A percentile compares a stretch with the other conserved stretches of the same genome.
Conservation (phyloP, 2,329 filamentous ascomycete species). For the Colletotrichum euphorbiae region DNA sequence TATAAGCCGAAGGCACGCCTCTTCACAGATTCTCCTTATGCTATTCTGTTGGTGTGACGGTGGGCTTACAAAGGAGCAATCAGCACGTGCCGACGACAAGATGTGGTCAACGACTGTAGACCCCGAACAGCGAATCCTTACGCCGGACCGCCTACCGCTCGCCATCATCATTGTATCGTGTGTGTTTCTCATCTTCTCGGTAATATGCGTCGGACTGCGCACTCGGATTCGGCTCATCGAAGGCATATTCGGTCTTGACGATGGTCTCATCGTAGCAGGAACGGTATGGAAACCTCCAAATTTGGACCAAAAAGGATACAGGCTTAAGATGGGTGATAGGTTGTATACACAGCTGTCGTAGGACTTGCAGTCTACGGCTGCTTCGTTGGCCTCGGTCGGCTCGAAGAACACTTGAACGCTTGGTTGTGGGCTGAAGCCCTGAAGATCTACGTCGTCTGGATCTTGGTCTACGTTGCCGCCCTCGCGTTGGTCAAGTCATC, state of each 20-base stretch:
- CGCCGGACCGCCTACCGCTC: conserved; percentile 26
- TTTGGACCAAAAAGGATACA: neutral
- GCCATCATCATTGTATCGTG: conserved; percentile 36
- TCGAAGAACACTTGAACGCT: conserved; percentile 42
- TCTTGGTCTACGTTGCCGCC: conserved; percentile 44
- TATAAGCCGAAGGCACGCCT: conserved; percentile 23
- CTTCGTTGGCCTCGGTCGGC: conserved; percentile 42
- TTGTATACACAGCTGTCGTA: conserved; percentile 39
- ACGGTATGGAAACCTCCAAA: conserved; percentile 21
- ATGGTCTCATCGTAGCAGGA: conserved; percentile 40
- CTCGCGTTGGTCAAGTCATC: conserved; percentile 48
- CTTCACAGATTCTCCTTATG: neutral
- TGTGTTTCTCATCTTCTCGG: conserved; percentile 33
- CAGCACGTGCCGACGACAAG: conserved; percentile 14
- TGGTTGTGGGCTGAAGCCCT: conserved; percentile 43
- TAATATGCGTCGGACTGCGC: conserved; percentile 29
- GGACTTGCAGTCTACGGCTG: conserved; percentile 39
- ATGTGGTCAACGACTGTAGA: conserved; percentile 35
- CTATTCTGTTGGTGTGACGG: neutral
- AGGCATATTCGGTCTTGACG: conserved; percentile 38
- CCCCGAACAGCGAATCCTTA: conserved; percentile 29
- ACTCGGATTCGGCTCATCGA: conserved; percentile 28
- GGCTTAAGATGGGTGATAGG: conserved; percentile 16
- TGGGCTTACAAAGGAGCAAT: neutral
- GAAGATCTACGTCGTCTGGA: conserved; percentile 44